Percentiles rank a stretch among this genome's conserved stretches.
Conservation (phyloP, 2,329 filamentous ascomycete species). For the Stromatinia cepivora region DNA sequence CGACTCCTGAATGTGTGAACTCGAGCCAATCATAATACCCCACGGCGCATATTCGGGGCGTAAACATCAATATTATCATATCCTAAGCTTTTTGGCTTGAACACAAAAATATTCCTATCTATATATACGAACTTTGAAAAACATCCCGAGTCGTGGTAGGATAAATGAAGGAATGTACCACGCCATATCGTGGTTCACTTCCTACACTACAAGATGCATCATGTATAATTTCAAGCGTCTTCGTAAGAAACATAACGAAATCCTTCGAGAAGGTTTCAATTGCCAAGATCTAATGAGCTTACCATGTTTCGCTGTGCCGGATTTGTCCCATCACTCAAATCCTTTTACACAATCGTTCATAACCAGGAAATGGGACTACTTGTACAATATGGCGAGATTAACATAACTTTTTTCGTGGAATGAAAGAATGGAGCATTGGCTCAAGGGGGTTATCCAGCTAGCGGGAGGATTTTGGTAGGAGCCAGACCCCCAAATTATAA, state of each 20-base stretch:
- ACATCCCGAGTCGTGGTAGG: not conserved
- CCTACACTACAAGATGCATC: not conserved
- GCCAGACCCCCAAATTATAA: not conserved
- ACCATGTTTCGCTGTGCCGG: not conserved
- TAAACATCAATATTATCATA: not conserved
- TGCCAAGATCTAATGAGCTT: not conserved
- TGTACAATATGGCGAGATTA: not conserved
- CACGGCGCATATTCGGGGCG: not conserved
- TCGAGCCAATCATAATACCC: not conserved
- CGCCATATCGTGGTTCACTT: constrained; percentile 1
- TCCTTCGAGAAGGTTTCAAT: not conserved
- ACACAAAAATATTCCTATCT: not conserved
- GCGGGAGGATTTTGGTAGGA: not conserved
- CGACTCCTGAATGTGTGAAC: constrained; percentile 4
- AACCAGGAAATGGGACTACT: not conserved
- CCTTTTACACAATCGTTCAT: constrained; percentile 6
- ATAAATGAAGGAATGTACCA: not conserved
- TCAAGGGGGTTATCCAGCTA: not conserved
- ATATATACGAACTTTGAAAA: not conserved
- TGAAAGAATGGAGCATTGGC: not conserved
- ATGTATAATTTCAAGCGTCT: not conserved
- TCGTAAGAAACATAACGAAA: not conserved
- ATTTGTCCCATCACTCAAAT: not conserved
- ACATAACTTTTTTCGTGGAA: not conserved
- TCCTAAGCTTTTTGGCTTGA: constrained; percentile 2